phyloP scores from a whole-genome alignment of 2,329 filamentous ascomycete species.

The Acrocalymma vagum region DNA sequence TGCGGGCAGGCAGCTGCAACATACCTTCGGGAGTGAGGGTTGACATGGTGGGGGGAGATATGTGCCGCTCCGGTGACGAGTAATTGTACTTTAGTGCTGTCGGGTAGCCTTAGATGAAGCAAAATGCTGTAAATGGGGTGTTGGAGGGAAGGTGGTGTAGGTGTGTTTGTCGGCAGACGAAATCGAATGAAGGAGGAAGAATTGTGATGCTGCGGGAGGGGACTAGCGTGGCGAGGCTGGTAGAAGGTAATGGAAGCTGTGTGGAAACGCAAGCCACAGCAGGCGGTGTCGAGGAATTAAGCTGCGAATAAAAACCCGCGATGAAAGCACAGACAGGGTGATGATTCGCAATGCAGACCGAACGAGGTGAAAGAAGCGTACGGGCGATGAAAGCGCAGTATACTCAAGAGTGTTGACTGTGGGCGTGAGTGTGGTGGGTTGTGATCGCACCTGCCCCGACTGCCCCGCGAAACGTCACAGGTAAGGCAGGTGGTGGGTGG shows the following conservation, averaged over 20 bases:
- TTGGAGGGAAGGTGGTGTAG: slow-evolving; percentile 21
- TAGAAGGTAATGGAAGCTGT: slow-evolving; percentile 50
- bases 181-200: slow-evolving; percentile 41
- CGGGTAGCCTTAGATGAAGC: slow-evolving; percentile 3
- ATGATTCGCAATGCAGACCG: slow-evolving; percentile 15
- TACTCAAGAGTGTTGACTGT: slow-evolving; percentile 5
- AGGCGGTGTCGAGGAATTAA: too few species aligned
- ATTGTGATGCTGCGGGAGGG: slow-evolving; percentile 41
- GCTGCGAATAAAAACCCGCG: not conserved
- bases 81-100: slow-evolving; percentile 8
- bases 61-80: too few species aligned
- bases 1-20: slow-evolving; percentile 36
- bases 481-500: slow-evolving; percentile 11
- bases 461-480: slow-evolving; percentile 42
- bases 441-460: slow-evolving; percentile 32
- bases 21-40: slow-evolving; percentile 51
- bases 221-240: slow-evolving; percentile 43
- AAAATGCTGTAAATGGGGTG: slow-evolving; percentile 6
- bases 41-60: slow-evolving; percentile 37
- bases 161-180: slow-evolving; percentile 29
- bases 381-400: not conserved
- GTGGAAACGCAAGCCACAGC: slow-evolving; percentile 37
- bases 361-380: too few species aligned
- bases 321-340: slow-evolving; percentile 3
- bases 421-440: slow-evolving; percentile 25